A percentile compares a stretch with the other conserved stretches of the same genome.
phyloP scores from a whole-genome alignment of 2,329 filamentous ascomycete species.

The Fusarium guadeloupense region DNA sequence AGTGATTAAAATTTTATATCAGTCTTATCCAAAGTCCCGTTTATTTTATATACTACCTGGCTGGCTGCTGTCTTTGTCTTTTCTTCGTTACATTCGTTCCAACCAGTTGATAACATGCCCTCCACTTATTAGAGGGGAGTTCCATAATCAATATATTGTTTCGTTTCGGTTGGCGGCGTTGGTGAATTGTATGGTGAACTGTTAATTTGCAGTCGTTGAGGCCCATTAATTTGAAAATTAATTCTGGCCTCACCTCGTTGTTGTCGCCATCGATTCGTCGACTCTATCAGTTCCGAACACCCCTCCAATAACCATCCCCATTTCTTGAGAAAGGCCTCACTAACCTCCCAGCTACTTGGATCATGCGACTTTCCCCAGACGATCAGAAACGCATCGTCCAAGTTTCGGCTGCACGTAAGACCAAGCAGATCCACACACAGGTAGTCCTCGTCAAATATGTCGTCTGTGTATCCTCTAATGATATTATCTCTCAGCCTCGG shows the following conservation, averaged over 20 bases:
- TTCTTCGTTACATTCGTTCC: slow-evolving; percentile 9
- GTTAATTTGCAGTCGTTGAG: neutral
- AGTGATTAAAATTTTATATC: too few species aligned
- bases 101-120: neutral
- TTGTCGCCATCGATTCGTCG: slow-evolving; percentile 51
- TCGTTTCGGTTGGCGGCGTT: neutral
- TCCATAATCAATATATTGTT: neutral
- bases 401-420: neutral
- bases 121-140: neutral
- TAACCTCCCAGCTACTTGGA: slow-evolving; percentile 57
- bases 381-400: slow-evolving; percentile 46
- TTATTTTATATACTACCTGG: too few species aligned
- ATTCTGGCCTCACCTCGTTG: slow-evolving; percentile 31
- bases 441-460: slow-evolving; percentile 33
- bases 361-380: slow-evolving; percentile 61
- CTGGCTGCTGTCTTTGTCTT: neutral
- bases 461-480: slow-evolving; percentile 14
- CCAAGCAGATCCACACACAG: slow-evolving; percentile 34
- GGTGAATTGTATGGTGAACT: neutral
- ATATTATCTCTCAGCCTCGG: slow-evolving; percentile 37
- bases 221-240: slow-evolving; percentile 12
- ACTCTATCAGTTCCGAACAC: slow-evolving; percentile 50
- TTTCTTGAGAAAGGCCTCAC: slow-evolving; percentile 54
- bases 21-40: too few species aligned
- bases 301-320: slow-evolving; percentile 54